Evolutionary conservation across 1,139 yeast species (phyloP), one percentile per base, ranked within the genome.

Genomic region (Kodamaea plutei): DNA sequence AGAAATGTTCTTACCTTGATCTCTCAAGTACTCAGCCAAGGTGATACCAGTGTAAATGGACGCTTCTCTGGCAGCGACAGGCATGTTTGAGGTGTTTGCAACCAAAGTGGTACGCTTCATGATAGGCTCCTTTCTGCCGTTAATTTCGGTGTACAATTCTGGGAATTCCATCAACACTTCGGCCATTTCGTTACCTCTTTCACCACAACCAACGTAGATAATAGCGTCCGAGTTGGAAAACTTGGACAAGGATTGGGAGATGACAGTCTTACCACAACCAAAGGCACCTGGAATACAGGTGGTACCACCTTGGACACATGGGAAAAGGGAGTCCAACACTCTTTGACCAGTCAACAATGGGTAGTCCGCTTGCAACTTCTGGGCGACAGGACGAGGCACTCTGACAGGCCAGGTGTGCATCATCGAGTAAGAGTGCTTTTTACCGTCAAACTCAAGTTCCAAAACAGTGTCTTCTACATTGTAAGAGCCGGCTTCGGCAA

Each of bases 241-340:
- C 64, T 91, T 91, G 43, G 98, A 91, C 55, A 91, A 73, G 1
- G 97, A 87, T 69, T 91, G 98, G 20, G 99, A 91, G 58, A 91
- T 91, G 52, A 91, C 99, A 8, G 99, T 91, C 64, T 91, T 91
- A 64, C 99, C 99, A 69, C 97, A 91, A 41, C 99, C 99, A 53
- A 91, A 91, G 41, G 99, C 99, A 64, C 99, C 99, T 29, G 99
- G 99, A 58, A 91, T 91, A 81, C 98, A 93, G 25, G 99, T 91
- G 31, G 99, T 91, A 72, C 99, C 99, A 69, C 99, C 98, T 72
- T 93, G 98, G 48, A 93, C 99, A 77, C 95, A 85, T 32, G 99
- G 98, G 76, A 91, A 93, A 45, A 91, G 76, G 22, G 98, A 82
- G 62, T 91, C 99, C 62, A 91, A 74, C 34, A 91, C 99, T 74